A percentile compares a stretch with the other conserved stretches of the same genome.
Evolutionary conservation across 2,329 filamentous ascomycete species (phyloP).

Genomic region (Zasmidium angulare): DNA sequence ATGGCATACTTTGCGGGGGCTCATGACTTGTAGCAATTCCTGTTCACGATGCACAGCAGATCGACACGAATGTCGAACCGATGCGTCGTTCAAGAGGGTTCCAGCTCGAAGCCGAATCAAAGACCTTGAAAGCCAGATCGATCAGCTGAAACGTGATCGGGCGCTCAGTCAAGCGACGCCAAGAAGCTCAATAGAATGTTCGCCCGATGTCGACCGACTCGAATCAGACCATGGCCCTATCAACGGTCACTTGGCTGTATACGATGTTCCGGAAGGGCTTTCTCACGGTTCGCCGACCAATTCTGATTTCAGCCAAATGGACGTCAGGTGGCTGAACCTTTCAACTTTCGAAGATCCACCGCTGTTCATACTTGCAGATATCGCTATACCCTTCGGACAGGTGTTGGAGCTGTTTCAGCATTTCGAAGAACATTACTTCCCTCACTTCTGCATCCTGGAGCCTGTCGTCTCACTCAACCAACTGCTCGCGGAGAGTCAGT

Average conservation of each 20-base stretch:
- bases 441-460: constrained; percentile 5
- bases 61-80: constrained; percentile 4
- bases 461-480: neutral
- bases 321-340: neutral
- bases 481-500: neutral
- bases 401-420: constrained; percentile 1
- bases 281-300: neutral
- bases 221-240: neutral
- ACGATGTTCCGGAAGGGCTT: neutral
- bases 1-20: neutral
- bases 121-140: constrained; percentile 1
- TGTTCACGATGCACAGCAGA: constrained; percentile 1
- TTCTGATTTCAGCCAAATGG: neutral
- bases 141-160: constrained; percentile 1
- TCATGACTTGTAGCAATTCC: neutral
- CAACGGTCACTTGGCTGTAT: neutral
- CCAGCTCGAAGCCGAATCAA: constrained; percentile 2
- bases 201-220: neutral
- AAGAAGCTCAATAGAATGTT: neutral
- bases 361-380: neutral
- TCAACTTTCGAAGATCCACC: neutral
- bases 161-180: neutral
- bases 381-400: neutral
- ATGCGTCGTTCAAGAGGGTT: constrained; percentile 3
- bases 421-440: constrained; percentile 5